Base-by-base conservation (phyloP, 805 yeast genomes). In the Candida sanyiensis region DNA sequence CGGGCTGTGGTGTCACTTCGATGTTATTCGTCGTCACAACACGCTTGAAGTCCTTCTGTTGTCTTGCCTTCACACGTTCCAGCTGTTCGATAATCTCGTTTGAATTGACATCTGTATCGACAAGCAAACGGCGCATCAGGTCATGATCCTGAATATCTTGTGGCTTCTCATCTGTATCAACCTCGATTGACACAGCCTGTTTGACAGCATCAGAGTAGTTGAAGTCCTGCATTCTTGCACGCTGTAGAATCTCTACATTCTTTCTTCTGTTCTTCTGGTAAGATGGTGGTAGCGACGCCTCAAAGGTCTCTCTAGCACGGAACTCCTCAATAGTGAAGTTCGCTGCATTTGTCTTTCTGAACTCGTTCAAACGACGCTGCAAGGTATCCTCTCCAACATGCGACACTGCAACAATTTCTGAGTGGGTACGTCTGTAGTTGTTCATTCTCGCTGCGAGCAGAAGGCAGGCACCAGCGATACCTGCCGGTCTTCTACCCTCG, bases 401-500 rank as follows among this genome's bases (percentile, higher is more conserved):
- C 1, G 97, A 90, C 7, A 93, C 93, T 0, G 94, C 90, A 13
- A 90, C 97, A 38, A 93, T 82, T 58, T 94, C 97, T 1, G 89
- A 75, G 58, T 90, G 96, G 3, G 95, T 81, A 54, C 97, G 72
- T 55, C 96, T 73, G 57, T 84, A 80, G 56, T 89, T 89, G 62
- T 93, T 93, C 97, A 93, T 94, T 61, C 98, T 73, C 2, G 97
- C 93, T 0, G 99, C 98, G 36, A 93, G 64, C 32, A 94, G 58
- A 2, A 93, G 69, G 61, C 97, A 88, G 0, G 98, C 98, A 17
- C 97, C 99, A 0, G 98, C 98, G 38, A 93, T 77, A 52, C 99
- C 98, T 0, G 98, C 97, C 0, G 99, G 98, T 46, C 97, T 72
- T 56, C 99, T 74, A 19, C 99, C 99, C 62, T 87, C 95, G 57